These are phyloP conservation scores for Crassisporium funariophilum DNA, from an alignment of 768 basidiomycete species.

Conservation along the genomic window DNA sequence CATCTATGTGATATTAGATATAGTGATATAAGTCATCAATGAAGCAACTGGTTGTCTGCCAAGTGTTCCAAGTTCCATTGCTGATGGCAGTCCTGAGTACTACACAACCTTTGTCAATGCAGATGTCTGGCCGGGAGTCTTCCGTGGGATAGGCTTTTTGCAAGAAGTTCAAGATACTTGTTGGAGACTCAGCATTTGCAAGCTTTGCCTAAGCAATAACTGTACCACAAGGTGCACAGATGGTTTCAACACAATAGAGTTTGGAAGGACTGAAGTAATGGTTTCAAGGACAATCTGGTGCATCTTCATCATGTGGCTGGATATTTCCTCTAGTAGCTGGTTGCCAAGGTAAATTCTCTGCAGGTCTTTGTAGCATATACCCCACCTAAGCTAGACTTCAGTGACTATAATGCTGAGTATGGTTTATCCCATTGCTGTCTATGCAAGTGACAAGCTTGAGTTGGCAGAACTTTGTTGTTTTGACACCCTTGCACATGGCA, in stretches of 20 bases:
- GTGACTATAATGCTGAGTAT: conserved; percentile 8
- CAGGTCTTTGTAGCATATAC: conserved; percentile 15
- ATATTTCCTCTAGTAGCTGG: background rate
- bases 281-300: background rate
- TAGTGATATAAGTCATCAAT: conserved; percentile 38
- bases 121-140: background rate
- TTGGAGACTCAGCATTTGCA: background rate
- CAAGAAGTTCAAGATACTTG: background rate
- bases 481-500: conserved; percentile 23
- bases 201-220: background rate
- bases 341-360: conserved; percentile 19
- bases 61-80: conserved; percentile 8
- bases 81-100: background rate
- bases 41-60: conserved; percentile 14
- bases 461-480: conserved; percentile 9
- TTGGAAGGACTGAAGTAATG: conserved; percentile 12
- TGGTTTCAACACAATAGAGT: conserved; percentile 20
- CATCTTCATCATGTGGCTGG: conserved; percentile 12
- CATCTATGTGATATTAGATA: conserved; percentile 26
- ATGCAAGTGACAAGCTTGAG: conserved; percentile 26
- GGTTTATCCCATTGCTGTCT: conserved; percentile 21
- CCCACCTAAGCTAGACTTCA: conserved; percentile 13
- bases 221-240: conserved; percentile 18
- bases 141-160: background rate
- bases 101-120: background rate